A percentile compares a stretch with the other conserved stretches of the same genome.
These are phyloP conservation scores for Psilocybe sp. DNA, from an alignment of 768 basidiomycete species.

Conservation along the genomic window DNA sequence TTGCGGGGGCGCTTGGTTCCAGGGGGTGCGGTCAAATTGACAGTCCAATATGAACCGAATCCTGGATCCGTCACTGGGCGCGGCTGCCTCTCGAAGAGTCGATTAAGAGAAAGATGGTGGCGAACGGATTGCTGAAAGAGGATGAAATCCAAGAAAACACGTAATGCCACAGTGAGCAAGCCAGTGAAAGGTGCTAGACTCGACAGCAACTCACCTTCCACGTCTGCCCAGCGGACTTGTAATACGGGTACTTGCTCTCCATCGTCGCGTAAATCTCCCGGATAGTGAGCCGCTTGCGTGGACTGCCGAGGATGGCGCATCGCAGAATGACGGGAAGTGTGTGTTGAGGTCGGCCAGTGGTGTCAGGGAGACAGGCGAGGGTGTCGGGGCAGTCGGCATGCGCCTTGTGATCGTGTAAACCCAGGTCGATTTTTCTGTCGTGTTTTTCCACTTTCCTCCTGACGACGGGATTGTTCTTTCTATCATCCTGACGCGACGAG, in stretches of 20 bases:
- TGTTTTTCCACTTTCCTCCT: slow-evolving; percentile 23
- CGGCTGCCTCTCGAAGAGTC: slow-evolving; percentile 78
- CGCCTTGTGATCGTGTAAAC: slow-evolving; percentile 45
- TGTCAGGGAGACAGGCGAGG: slow-evolving; percentile 75
- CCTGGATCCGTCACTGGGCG: slow-evolving; percentile 83
- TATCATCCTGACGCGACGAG: slow-evolving; percentile 9
- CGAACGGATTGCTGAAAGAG: slow-evolving; percentile 75
- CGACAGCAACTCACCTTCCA: slow-evolving; percentile 61
- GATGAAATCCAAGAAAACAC: slow-evolving; percentile 5
- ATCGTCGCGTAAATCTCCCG: slow-evolving; percentile 85
- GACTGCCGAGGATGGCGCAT: slow-evolving; percentile 79
- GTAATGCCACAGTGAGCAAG: slow-evolving; percentile 10
- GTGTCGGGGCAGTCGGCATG: slow-evolving; percentile 80
- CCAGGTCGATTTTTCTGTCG: slow-evolving; percentile 27
- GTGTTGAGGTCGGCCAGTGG: slow-evolving; percentile 76
- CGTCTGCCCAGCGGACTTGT: slow-evolving; percentile 74
- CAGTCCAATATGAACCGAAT: slow-evolving; percentile 88
- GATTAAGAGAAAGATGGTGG: slow-evolving; percentile 80
- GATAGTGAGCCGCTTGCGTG: slow-evolving; percentile 73
- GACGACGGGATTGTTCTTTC: slow-evolving; percentile 15
- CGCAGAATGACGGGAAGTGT: slow-evolving; percentile 83
- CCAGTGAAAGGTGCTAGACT: slow-evolving; percentile 11
- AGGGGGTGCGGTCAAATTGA: slow-evolving; percentile 81
- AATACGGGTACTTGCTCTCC: slow-evolving; percentile 83
- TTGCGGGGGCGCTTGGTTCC: slow-evolving; percentile 85